Percentiles rank a stretch among this genome's conserved stretches.
phyloP scores from a whole-genome alignment of 176 grass and related monocot species.

The Aegilops umbellulata region DNA sequence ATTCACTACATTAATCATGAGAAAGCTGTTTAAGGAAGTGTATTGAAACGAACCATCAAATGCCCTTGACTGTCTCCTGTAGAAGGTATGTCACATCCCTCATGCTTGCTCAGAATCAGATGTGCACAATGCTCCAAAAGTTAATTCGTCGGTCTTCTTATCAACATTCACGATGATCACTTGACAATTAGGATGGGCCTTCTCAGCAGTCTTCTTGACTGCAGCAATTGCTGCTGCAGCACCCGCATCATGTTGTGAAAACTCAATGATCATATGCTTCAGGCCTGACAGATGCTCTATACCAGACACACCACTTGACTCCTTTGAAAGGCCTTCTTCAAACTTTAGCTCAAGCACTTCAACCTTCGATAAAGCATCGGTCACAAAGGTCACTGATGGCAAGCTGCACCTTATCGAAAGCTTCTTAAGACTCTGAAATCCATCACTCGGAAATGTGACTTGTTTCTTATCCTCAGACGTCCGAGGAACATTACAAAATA shows the following conservation, averaged over 20 bases:
- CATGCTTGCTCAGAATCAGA: neutral
- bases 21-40: neutral
- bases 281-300: conserved; percentile 28
- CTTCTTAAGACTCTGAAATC: conserved; percentile 21
- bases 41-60: neutral
- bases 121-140: neutral
- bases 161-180: neutral
- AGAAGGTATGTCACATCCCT: neutral
- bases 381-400: conserved; percentile 19
- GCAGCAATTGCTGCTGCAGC: neutral
- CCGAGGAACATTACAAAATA: conserved; percentile 28
- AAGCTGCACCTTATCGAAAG: conserved; percentile 5
- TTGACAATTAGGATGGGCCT: neutral
- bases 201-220: neutral
- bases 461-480: neutral
- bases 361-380: neutral
- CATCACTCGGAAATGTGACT: neutral
- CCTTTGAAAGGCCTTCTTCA: conserved; percentile 10
- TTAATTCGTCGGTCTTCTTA: neutral
- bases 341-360: conserved; percentile 36
- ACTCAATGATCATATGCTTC: conserved; percentile 27
- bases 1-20: neutral
- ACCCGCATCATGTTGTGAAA: conserved; percentile 2
- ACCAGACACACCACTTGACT: conserved; percentile 18
- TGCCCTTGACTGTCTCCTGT: neutral